A percentile compares a stretch with the other conserved stretches of the same genome.
Conservation (phyloP, 75 land plant species). For the Adiantum capillusveneris region DNA sequence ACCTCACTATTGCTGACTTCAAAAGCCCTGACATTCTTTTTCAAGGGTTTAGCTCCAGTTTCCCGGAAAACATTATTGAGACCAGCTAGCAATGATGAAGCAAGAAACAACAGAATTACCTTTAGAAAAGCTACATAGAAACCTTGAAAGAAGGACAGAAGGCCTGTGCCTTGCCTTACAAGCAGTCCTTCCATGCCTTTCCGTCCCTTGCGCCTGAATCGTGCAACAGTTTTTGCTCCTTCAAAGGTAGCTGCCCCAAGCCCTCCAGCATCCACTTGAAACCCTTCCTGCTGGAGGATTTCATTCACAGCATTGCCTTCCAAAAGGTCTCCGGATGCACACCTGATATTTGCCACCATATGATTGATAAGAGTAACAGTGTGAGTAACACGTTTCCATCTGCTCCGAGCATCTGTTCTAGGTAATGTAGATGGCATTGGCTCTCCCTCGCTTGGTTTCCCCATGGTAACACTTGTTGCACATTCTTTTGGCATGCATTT, state of each 20-base stretch:
- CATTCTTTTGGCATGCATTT: too few relatives aligned
- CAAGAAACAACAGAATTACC: slow-evolving; percentile 12
- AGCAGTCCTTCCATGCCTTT: slow-evolving; percentile 42
- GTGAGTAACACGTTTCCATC: slow-evolving; percentile 32
- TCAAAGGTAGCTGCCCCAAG: slow-evolving; percentile 38
- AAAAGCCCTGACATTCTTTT: too few relatives aligned
- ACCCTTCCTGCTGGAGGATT: slow-evolving; percentile 2
- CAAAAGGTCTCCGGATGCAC: slow-evolving; percentile 13
- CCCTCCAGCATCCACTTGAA: slow-evolving; percentile 29
- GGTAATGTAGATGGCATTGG: background rate
- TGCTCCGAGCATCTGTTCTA: slow-evolving; percentile 13
- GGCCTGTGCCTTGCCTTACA: slow-evolving; percentile 30
- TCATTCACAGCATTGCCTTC: slow-evolving; percentile 17
- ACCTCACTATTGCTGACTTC: too few relatives aligned
- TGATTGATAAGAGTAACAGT: slow-evolving; percentile 32
- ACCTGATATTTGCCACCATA: slow-evolving; percentile 19
- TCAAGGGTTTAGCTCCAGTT: too few relatives aligned
- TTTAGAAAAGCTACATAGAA: slow-evolving; percentile 42
- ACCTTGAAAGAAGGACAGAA: slow-evolving; percentile 27
- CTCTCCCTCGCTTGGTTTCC: background rate
- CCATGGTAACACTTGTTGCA: too few relatives aligned
- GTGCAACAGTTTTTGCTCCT: slow-evolving; percentile 25
- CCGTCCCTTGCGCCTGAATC: slow-evolving; percentile 26
- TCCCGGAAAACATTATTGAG: too few relatives aligned
- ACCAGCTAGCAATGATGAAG: too few relatives aligned